These are phyloP conservation scores for Apiospora kogelbergensis DNA, from an alignment of 2,329 filamentous ascomycete genomes.

Conservation along the genomic window DNA sequence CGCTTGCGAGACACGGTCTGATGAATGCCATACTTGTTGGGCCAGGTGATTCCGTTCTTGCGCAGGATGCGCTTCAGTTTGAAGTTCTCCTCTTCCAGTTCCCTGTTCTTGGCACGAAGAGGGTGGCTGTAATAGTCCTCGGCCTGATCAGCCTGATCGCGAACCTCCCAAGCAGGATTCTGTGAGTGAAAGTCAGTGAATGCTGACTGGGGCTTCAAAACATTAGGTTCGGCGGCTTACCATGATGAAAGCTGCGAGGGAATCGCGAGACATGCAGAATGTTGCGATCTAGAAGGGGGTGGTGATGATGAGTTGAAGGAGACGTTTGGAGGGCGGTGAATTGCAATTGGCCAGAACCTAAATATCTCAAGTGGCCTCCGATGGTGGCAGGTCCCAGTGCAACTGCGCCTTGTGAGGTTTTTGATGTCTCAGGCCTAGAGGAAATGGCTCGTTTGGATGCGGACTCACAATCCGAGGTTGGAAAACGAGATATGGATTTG, in stretches of 20 bases:
- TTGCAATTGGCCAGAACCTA: background rate
- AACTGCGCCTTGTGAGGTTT: background rate
- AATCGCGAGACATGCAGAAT: background rate
- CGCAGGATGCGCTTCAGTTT: constrained; percentile 51
- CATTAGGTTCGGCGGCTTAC: background rate
- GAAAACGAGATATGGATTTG: background rate
- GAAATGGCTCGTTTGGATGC: background rate
- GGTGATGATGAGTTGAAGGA: background rate
- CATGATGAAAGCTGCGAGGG: background rate
- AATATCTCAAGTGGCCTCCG: background rate
- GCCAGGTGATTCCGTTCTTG: constrained; percentile 54
- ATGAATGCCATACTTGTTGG: constrained; percentile 33
- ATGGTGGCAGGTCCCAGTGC: background rate
- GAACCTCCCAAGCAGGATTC: constrained; percentile 45
- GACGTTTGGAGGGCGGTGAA: background rate
- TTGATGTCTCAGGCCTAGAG: background rate
- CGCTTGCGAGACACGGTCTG: constrained; percentile 30
- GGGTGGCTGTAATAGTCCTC: constrained; percentile 48
- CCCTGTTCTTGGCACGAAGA: constrained; percentile 45
- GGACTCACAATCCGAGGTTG: background rate
- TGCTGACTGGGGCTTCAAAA: background rate
- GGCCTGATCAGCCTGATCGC: constrained; percentile 52
- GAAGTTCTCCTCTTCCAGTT: constrained; percentile 49
- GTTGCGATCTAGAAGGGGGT: background rate
- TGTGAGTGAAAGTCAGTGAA: background rate